phyloP scores from a whole-genome alignment of 2,329 filamentous ascomycete species.

The Talaromyces sp. region DNA sequence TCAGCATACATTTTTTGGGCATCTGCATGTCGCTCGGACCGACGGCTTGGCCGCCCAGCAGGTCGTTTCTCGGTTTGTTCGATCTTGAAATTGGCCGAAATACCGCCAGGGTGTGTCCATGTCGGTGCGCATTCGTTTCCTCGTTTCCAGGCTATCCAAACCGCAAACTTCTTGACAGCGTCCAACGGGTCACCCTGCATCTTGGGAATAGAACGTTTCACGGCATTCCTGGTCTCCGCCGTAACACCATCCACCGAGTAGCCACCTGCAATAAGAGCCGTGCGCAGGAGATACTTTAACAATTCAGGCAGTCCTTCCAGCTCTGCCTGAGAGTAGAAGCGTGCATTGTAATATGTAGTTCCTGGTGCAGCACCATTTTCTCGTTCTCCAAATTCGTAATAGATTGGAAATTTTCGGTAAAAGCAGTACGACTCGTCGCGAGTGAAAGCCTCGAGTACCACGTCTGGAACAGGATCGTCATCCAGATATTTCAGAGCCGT shows the following conservation, averaged over 20 bases:
- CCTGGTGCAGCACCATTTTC: conserved; percentile 47
- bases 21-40: conserved; percentile 49
- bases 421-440: conserved; percentile 50
- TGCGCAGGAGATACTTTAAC: conserved; percentile 56
- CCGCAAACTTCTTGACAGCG: conserved; percentile 53
- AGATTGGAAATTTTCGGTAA: conserved; percentile 50
- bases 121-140: conserved; percentile 57
- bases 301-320: conserved; percentile 56
- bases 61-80: conserved; percentile 50
- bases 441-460: conserved; percentile 50
- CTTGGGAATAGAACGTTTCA: conserved; percentile 59
- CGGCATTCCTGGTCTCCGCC: conserved; percentile 52
- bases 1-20: conserved; percentile 36
- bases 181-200: conserved; percentile 56
- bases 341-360: conserved; percentile 50
- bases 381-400: conserved; percentile 53
- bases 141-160: conserved; percentile 63
- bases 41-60: conserved; percentile 49
- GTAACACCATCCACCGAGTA: conserved; percentile 55
- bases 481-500: conserved; percentile 58
- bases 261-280: conserved; percentile 55
- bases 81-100: conserved; percentile 44
- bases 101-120: conserved; percentile 56
- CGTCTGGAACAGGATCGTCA: conserved; percentile 56
- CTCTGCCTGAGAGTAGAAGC: conserved; percentile 59